Percentiles rank a stretch among this genome's conserved stretches.
Evolutionary conservation across 2,329 filamentous ascomycete species (phyloP).

Genomic region (Neonectria hederae): DNA sequence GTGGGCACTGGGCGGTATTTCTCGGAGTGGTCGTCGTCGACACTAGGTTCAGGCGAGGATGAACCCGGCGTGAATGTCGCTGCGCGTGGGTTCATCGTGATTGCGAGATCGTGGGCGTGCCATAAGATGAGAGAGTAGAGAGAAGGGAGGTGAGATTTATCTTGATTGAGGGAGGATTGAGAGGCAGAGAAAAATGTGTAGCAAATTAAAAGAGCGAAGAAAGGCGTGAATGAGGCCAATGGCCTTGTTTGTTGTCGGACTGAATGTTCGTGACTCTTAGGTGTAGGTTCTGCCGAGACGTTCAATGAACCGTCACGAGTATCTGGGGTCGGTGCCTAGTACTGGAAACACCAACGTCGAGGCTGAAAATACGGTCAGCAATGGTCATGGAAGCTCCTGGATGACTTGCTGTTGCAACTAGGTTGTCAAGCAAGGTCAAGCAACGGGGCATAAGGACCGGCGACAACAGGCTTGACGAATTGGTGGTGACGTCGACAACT

Average conservation of each 20-base stretch:
- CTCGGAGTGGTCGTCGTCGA: not conserved
- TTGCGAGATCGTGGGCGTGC: not conserved
- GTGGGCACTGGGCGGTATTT: not conserved
- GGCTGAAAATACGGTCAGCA: not conserved
- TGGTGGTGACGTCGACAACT: not conserved
- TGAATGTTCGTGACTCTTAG: not conserved
- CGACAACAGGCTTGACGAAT: not conserved
- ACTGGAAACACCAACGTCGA: not conserved
- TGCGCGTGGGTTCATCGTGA: slow-evolving; percentile 44
- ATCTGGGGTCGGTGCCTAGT: not conserved
- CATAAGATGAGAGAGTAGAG: not conserved
- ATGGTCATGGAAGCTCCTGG: not conserved
- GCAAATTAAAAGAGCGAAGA: not conserved
- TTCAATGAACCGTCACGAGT: not conserved
- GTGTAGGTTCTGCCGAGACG: not conserved
- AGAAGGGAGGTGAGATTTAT: not conserved
- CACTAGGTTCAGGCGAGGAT: not conserved
- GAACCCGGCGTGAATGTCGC: slow-evolving; percentile 38
- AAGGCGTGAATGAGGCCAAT: not conserved
- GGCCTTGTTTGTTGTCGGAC: not conserved
- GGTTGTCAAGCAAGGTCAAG: not conserved
- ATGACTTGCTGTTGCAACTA: not conserved
- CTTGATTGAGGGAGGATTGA: too few relatives aligned
- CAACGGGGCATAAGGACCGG: not conserved
- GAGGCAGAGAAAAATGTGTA: not conserved